Percentiles rank a stretch among this genome's conserved stretches.
Evolutionary conservation across 768 basidiomycete genomes (phyloP).

Genomic region (Phylloporus sp.): DNA sequence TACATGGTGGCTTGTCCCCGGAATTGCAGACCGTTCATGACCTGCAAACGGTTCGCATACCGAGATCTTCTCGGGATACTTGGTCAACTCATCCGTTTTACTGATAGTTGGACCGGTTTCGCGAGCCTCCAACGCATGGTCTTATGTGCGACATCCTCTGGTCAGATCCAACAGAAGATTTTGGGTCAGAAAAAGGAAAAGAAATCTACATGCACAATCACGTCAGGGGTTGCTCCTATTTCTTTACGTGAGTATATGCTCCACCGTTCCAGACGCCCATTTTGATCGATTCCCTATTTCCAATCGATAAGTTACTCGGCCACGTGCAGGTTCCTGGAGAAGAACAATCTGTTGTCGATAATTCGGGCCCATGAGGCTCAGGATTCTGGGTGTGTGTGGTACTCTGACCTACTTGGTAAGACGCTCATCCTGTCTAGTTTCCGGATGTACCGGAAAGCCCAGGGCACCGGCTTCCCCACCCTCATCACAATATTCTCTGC

Average conservation of each 20-base stretch:
- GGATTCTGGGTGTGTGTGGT: constrained; percentile 78
- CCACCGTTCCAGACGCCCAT: not conserved
- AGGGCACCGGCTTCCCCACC: constrained; percentile 89
- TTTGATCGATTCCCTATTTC: not conserved
- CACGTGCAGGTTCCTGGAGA: constrained; percentile 89
- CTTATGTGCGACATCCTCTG: constrained; percentile 76
- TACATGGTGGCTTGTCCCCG: constrained; percentile 70
- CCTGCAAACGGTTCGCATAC: constrained; percentile 47
- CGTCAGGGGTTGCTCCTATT: constrained; percentile 70
- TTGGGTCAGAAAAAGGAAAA: constrained; percentile 61
- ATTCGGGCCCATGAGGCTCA: constrained; percentile 98
- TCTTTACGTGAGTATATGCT: constrained; percentile 56
- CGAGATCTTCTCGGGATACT: not conserved
- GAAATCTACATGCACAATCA: constrained; percentile 70
- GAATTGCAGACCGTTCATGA: constrained; percentile 68
- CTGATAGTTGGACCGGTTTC: constrained; percentile 62
- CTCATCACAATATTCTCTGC: constrained; percentile 98
- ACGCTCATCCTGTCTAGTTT: constrained; percentile 44
- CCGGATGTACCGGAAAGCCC: constrained; percentile 92
- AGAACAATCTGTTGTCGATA: constrained; percentile 86
- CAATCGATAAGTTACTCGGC: constrained; percentile 62
- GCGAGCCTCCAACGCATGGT: constrained; percentile 69
- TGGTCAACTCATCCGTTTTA: not conserved
- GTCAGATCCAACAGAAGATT: constrained; percentile 73
- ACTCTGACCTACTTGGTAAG: not conserved